These are phyloP conservation scores for Colletotrichum abscissum DNA, from an alignment of 2,329 filamentous ascomycete species.

Conservation along the genomic window DNA sequence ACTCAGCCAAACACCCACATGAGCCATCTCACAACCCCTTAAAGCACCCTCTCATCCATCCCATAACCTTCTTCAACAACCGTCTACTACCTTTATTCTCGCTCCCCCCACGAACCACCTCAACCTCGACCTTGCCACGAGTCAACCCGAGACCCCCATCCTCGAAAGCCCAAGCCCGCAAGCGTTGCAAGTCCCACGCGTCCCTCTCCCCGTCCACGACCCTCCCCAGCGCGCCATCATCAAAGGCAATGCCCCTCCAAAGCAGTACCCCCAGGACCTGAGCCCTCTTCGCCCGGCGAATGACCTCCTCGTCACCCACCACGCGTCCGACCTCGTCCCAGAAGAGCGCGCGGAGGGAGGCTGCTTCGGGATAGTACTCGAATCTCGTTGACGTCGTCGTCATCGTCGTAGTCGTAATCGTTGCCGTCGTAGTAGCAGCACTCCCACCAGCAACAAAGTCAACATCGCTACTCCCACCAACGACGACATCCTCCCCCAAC, in stretches of 20 bases:
- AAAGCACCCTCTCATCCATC: neutral
- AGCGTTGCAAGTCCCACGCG: constrained; percentile 61
- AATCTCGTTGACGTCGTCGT: constrained; percentile 44
- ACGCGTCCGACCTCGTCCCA: constrained; percentile 58
- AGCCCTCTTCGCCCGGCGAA: constrained; percentile 53
- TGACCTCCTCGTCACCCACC: constrained; percentile 37
- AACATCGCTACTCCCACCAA: neutral
- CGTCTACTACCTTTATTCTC: neutral
- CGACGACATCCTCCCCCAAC: constrained; percentile 56
- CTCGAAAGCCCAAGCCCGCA: constrained; percentile 47
- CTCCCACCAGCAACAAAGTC: constrained; percentile 41
- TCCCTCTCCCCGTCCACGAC: constrained; percentile 65
- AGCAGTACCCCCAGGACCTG: constrained; percentile 66
- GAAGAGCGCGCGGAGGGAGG: constrained; percentile 57
- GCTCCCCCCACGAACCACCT: neutral
- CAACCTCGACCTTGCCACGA: neutral
- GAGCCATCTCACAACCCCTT: neutral
- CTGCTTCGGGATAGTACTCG: constrained; percentile 57
- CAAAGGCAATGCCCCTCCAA: constrained; percentile 74
- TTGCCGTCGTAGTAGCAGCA: too few relatives aligned
- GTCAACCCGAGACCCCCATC: neutral
- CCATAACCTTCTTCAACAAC: neutral
- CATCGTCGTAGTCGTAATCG: neutral
- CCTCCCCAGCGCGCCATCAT: constrained; percentile 68
- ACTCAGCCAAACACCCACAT: neutral